phyloP scores from a whole-genome alignment of 148 eudicot genomes.

The Rhododendron molle region DNA sequence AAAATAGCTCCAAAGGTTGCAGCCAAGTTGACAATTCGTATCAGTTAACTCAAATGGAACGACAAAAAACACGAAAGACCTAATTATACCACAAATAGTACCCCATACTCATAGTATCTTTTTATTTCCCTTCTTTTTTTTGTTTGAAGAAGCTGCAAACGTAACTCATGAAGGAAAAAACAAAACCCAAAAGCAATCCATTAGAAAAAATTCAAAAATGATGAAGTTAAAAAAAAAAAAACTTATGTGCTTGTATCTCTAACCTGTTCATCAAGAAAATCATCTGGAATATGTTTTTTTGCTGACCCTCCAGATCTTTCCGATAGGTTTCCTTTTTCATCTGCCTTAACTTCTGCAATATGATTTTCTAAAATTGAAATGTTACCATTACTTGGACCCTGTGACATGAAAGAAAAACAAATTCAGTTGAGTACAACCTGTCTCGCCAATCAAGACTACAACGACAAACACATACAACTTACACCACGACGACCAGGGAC shows the following conservation, averaged over 20 bases:
- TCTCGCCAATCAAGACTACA: constrained; percentile 15
- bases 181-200: background rate
- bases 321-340: constrained; percentile 17
- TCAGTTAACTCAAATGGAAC: background rate
- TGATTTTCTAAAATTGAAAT: constrained; percentile 33
- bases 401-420: constrained; percentile 20
- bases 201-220: background rate
- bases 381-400: constrained; percentile 64
- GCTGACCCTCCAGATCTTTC: constrained; percentile 29
- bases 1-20: background rate
- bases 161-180: background rate
- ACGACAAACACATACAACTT: constrained; percentile 72
- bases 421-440: constrained; percentile 31
- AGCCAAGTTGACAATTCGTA: background rate
- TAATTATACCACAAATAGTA: background rate
- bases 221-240: background rate
- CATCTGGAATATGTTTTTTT: constrained; percentile 35
- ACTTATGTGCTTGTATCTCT: background rate
- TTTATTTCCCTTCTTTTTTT: background rate
- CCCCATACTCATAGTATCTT: background rate
- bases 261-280: constrained; percentile 83
- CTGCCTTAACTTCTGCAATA: constrained; percentile 29
- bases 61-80: background rate
- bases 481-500: constrained; percentile 55
- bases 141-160: background rate